Percentiles rank a stretch among this genome's conserved stretches.
Conservation (phyloP, 805 yeast species). For the Kazachstania bromeliacearum region DNA sequence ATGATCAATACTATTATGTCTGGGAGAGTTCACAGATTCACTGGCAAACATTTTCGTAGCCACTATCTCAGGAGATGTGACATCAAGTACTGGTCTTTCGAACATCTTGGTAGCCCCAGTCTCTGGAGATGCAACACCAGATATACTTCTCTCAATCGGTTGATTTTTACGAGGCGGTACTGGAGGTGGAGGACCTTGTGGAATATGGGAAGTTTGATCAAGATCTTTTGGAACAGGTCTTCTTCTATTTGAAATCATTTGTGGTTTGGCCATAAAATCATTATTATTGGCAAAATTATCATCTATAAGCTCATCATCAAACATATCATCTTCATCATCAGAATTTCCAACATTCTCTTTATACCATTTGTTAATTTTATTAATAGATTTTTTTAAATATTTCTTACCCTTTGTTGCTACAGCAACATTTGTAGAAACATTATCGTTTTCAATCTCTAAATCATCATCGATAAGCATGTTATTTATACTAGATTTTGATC, state of each 20-base stretch:
- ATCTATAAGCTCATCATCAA: slow-evolving; percentile 4
- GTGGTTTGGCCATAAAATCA: slow-evolving; percentile 10
- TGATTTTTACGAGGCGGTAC: not conserved
- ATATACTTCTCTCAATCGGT: not conserved
- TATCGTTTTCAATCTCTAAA: not conserved
- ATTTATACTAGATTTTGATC: not conserved
- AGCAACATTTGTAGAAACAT: slow-evolving; percentile 7
- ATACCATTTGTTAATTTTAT: slow-evolving; percentile 64
- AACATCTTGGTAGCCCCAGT: not conserved
- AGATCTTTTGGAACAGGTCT: slow-evolving; percentile 16
- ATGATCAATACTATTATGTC: slow-evolving; percentile 1
- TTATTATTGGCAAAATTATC: not conserved
- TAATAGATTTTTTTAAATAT: slow-evolving; percentile 38
- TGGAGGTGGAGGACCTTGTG: not conserved
- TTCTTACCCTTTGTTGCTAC: slow-evolving; percentile 27
- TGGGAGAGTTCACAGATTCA: slow-evolving; percentile 7
- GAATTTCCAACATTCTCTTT: slow-evolving; percentile 22
- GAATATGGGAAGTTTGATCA: not conserved
- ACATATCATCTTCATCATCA: slow-evolving; percentile 1
- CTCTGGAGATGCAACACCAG: not conserved
- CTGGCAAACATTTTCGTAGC: slow-evolving; percentile 27
- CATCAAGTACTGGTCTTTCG: too few relatives aligned
- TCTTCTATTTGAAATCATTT: slow-evolving; percentile 28
- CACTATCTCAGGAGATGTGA: slow-evolving; percentile 7
- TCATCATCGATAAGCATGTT: not conserved